Percentiles rank a stretch among this genome's conserved stretches.
phyloP scores from a whole-genome alignment of 208 protist species.

The Trypanosoma lewisi region DNA sequence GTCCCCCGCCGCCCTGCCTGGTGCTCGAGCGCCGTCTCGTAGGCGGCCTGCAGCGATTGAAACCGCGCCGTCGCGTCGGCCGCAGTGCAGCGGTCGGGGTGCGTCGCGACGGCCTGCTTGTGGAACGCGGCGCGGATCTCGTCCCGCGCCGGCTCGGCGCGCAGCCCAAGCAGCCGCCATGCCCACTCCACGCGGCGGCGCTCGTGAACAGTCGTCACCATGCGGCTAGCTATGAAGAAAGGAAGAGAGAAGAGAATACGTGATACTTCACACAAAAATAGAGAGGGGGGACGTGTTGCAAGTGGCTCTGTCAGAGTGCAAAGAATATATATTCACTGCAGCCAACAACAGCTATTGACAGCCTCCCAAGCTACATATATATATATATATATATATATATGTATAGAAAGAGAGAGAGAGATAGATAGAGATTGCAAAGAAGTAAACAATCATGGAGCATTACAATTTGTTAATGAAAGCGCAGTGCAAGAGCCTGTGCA shows the following conservation, averaged over 20 bases:
- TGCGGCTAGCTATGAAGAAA: slow-evolving; percentile 1
- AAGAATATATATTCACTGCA: too few relatives aligned
- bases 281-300: too few relatives aligned
- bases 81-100: slow-evolving; percentile 23
- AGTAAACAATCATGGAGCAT: neutral
- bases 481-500: slow-evolving; percentile 2
- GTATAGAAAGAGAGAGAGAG: neutral
- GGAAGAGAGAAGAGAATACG: neutral
- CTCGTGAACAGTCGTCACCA: neutral
- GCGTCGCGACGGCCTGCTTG: slow-evolving; percentile 19
- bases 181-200: slow-evolving; percentile 2
- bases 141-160: slow-evolving; percentile 6
- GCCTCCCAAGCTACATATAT: too few relatives aligned
- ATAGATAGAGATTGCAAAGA: neutral
- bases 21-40: slow-evolving; percentile 18
- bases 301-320: too few relatives aligned
- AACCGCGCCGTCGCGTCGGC: slow-evolving; percentile 17
- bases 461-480: neutral
- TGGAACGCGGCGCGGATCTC: slow-evolving; percentile 22
- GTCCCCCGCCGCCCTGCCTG: neutral
- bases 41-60: slow-evolving; percentile 22
- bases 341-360: too few relatives aligned
- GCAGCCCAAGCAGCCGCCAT: slow-evolving; percentile 19
- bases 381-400: too few relatives aligned
- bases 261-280: too few relatives aligned